Base-by-base conservation (phyloP, 306 rosid species). In the Calophaca sinica region DNA sequence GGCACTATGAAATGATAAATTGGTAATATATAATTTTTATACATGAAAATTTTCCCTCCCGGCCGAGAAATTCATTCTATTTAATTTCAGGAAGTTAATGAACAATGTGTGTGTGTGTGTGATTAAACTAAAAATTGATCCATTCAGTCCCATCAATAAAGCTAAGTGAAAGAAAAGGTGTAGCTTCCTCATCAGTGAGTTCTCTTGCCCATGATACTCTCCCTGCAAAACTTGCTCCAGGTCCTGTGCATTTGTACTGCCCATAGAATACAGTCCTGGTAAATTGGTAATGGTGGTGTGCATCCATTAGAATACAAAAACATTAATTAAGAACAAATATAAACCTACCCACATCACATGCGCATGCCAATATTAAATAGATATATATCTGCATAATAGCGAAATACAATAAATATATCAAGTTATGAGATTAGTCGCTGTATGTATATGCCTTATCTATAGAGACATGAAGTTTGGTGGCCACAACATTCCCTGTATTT, bases 161-260 rank as follows among this genome's bases (percentile, higher is more conserved):
- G 70, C 49, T 62, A 72, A 94, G 97, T 15, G 99, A 86, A 68
- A 94, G 74, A 86, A 94, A 94, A 80, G 99, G 99, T 68, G 58
- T 82, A 82, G 97, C 97, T 84, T 94, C 96, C 53, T 88, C 96
- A 31, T 90, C 93, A 51, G 97, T 85, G 36, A 94, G 97, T 55
- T 92, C 99, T 82, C 96, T 87, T 7, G 97, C 87, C 99, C 99
- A 94, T 14, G 99, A 82, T 0, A 94, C 99, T 68, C 99, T 90
- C 35, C 99, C 99, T 20, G 96, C 97, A 86, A 62, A 92, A 45
- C 70, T 83, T 11, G 97, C 89, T 65, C 99, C 99, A 26, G 80
- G 74, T 76, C 99, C 99, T 11, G 92, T 87, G 85, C 99, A 94
- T 82, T 87, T 90, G 88, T 94, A 94, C 49, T 94, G 97, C 67